Evolutionary conservation across 768 basidiomycete genomes (phyloP), one percentile per base, ranked within the genome.

Genomic region (Cyathus striatus): DNA sequence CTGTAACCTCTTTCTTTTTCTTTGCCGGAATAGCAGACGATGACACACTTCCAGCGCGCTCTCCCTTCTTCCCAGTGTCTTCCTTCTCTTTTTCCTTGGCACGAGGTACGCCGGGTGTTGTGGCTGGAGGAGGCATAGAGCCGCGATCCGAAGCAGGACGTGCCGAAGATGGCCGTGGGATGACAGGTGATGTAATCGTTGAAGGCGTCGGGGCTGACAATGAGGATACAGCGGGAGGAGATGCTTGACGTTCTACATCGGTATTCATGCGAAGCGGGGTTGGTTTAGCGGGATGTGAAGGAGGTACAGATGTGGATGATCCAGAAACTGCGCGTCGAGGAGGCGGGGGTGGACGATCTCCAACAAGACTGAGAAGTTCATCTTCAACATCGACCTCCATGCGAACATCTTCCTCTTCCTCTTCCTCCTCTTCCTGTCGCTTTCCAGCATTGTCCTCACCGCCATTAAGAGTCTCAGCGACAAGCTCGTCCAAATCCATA

Each of bases 291-390:
- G 20, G 32, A 36, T 17, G 46, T 23, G 51, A 37, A 23, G 48
- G 42, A 26, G 47, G 26, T 27, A 50, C 38, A 18, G 48, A 26
- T 26, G 33, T 35, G 45, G 52, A 44, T 14, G 43, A 42, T 38
- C 41, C 33, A 27, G 48, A 42, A 21, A 49, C 49, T 33, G 47
- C 46, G 36, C 30, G 36, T 20, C 47, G 50, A 23, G 41, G 43
- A 25, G 51, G 45, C 32, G 49, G 9, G 57, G 49, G 22, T 58
- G 61, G 21, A 55, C 79, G 83, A 52, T 83, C 85, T 23, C n/a
- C n/a, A n/a, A 88, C 65, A 20, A 88, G 65, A 51, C 83, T 83
- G 44, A 86, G 68, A 38, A 87, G 60, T 60, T 87, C 86, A 49
- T 83, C 76, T 45, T 83, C 81, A 18, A 81, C 73, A 42, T 81